Percentiles rank a stretch among this genome's conserved stretches.
These are phyloP conservation scores for Passiflora organensis DNA, from an alignment of 345 rosid species.

Conservation along the genomic window DNA sequence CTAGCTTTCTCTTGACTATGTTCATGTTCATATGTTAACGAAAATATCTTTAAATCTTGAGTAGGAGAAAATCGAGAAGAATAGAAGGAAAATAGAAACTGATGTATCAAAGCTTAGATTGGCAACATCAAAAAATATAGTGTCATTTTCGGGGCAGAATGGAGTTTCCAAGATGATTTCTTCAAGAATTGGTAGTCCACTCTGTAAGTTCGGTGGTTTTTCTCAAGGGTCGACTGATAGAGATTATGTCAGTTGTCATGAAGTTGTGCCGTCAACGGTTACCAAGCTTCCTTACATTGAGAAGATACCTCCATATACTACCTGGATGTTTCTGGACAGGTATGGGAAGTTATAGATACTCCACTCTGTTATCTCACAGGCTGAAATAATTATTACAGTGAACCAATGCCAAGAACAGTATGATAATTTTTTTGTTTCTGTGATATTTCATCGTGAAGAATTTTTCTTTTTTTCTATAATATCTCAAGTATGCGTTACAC, in stretches of 20 bases:
- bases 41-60: conserved; percentile 7
- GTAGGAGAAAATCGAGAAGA: conserved; percentile 70
- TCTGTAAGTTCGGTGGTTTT: conserved; percentile 52
- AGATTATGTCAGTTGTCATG: conserved; percentile 58
- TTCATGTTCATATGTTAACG: not conserved
- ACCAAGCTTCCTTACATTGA: conserved; percentile 54
- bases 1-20: not conserved
- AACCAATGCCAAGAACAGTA: no score
- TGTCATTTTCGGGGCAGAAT: conserved; percentile 20
- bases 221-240: conserved; percentile 54
- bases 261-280: conserved; percentile 41
- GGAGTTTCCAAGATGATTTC: conserved; percentile 31
- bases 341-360: conserved; percentile 18
- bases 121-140: conserved; percentile 39
- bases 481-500: conserved; percentile 36
- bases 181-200: conserved; percentile 49
- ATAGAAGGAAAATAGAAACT: conserved; percentile 50
- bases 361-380: no score
- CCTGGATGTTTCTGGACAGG: conserved; percentile 98
- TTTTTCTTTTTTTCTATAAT: conserved; percentile 24
- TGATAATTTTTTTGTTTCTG: no score
- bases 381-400: no score
- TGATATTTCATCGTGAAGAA: no score
- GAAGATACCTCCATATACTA: conserved; percentile 85
- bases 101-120: conserved; percentile 37